Percentiles rank a stretch among this genome's conserved stretches.
phyloP scores from a whole-genome alignment of 2,329 filamentous ascomycete genomes.

The Teratosphaeria zuluensis region DNA sequence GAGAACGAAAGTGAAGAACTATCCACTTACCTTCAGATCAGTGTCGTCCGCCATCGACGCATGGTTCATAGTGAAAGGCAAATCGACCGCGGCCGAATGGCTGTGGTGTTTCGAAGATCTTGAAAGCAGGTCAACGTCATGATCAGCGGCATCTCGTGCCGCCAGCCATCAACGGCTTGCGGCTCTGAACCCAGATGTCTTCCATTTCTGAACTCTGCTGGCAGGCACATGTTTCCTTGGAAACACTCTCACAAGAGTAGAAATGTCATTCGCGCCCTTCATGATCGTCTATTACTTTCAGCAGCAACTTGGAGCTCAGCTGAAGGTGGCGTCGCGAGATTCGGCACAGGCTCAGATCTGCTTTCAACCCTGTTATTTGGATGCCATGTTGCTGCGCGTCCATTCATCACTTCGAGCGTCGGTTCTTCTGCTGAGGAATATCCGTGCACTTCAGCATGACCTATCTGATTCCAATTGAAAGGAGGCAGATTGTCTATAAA shows the following conservation, averaged over 20 bases:
- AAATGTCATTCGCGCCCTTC: neutral
- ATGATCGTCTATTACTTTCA: neutral
- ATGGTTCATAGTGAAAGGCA: neutral
- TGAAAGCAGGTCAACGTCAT: neutral
- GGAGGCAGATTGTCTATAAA: slow-evolving; percentile 21
- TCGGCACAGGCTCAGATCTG: neutral
- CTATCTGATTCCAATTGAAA: slow-evolving; percentile 9
- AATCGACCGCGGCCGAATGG: neutral
- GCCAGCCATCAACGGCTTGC: neutral
- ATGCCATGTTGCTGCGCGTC: neutral
- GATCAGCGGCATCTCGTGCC: neutral
- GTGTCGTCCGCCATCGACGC: neutral
- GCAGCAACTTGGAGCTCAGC: neutral
- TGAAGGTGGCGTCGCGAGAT: neutral
- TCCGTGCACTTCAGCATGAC: neutral
- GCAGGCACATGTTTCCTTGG: neutral
- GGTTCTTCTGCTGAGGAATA: neutral
- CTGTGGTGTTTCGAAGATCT: neutral
- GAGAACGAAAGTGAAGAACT: neutral
- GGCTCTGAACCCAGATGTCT: neutral
- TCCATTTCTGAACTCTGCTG: neutral
- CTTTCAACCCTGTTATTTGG: neutral
- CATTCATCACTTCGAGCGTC: neutral
- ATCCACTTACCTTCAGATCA: neutral
- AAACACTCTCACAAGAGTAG: neutral